Conservation (phyloP, 2,329 filamentous ascomycete species). For the Aspergillus fructus region DNA sequence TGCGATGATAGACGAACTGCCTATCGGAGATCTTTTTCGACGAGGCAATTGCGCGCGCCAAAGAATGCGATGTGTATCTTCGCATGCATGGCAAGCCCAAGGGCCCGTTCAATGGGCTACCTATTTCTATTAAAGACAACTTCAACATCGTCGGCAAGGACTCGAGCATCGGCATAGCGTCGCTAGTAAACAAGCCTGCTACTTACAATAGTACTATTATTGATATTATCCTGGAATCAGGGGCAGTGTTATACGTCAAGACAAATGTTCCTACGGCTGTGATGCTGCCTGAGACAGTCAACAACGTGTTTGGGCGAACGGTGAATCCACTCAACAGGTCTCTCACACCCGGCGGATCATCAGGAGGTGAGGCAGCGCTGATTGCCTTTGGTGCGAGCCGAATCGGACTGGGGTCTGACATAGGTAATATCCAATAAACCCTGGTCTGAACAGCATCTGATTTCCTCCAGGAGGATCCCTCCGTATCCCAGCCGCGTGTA, state of each 20-base stretch:
- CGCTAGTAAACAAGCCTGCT: constrained; percentile 18
- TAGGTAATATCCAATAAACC: constrained; percentile 20
- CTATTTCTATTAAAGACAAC: constrained; percentile 44
- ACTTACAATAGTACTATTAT: constrained; percentile 32
- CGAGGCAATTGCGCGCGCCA: constrained; percentile 52
- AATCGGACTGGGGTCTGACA: constrained; percentile 42
- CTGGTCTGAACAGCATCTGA: too few relatives aligned
- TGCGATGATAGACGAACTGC: constrained; percentile 53
- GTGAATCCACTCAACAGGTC: constrained; percentile 36
- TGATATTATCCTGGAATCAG: constrained; percentile 38
- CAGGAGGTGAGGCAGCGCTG: constrained; percentile 37
- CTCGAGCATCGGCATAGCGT: constrained; percentile 22
- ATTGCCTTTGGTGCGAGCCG: constrained; percentile 32
- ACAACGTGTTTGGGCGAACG: constrained; percentile 44
- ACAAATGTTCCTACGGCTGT: constrained; percentile 42
- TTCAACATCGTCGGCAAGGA: constrained; percentile 32
- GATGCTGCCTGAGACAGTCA: constrained; percentile 47
- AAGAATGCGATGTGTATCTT: constrained; percentile 54
- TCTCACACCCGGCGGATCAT: constrained; percentile 35
- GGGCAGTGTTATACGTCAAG: constrained; percentile 44
- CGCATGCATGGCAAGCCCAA: constrained; percentile 34
- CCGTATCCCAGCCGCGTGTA: constrained; percentile 42
- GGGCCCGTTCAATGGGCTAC: constrained; percentile 43
- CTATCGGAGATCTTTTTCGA: constrained; percentile 59
- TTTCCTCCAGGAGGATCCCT: constrained; percentile 33